These are phyloP conservation scores for Diutina scorzettiae DNA, from an alignment of 1,139 yeast genomes.

Conservation along the genomic window DNA sequence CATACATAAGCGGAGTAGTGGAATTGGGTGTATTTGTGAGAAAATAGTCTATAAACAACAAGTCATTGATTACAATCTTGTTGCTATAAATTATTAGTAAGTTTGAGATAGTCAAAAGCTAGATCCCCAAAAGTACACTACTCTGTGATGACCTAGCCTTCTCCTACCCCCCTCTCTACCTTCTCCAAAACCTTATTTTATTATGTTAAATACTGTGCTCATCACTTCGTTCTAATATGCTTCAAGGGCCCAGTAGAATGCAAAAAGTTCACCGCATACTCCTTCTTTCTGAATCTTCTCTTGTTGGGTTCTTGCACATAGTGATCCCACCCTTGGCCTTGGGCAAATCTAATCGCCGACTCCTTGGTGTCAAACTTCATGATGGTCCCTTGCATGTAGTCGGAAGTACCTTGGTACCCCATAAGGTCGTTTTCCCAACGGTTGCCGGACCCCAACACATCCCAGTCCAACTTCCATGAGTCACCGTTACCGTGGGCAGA, in stretches of 20 bases:
- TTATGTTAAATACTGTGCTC: background rate
- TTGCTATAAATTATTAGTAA: no score
- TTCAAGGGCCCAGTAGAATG: slow-evolving; percentile 66
- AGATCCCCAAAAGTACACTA: no score
- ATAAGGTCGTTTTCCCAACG: slow-evolving; percentile 87
- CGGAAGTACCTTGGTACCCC: slow-evolving; percentile 76
- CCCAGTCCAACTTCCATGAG: slow-evolving; percentile 80
- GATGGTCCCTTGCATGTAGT: slow-evolving; percentile 80
- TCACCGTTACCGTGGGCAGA: slow-evolving; percentile 46
- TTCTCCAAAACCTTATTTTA: background rate
- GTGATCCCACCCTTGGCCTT: slow-evolving; percentile 79
- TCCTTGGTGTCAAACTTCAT: slow-evolving; percentile 68
- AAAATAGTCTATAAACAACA: no score
- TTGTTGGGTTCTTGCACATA: slow-evolving; percentile 73
- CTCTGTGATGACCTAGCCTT: background rate
- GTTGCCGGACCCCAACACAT: slow-evolving; percentile 62
- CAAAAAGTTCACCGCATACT: slow-evolving; percentile 59
- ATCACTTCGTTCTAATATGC: slow-evolving; percentile 76
- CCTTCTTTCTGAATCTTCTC: slow-evolving; percentile 66
- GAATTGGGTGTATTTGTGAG: no score
- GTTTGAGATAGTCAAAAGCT: no score
- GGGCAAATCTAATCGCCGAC: slow-evolving; percentile 69
- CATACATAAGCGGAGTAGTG: no score
- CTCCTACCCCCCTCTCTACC: background rate
- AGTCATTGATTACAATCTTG: no score